A percentile compares a stretch with the other conserved stretches of the same genome.
phyloP scores from a whole-genome alignment of 2,329 filamentous ascomycete genomes.

The Verticillium nonalfalfae region DNA sequence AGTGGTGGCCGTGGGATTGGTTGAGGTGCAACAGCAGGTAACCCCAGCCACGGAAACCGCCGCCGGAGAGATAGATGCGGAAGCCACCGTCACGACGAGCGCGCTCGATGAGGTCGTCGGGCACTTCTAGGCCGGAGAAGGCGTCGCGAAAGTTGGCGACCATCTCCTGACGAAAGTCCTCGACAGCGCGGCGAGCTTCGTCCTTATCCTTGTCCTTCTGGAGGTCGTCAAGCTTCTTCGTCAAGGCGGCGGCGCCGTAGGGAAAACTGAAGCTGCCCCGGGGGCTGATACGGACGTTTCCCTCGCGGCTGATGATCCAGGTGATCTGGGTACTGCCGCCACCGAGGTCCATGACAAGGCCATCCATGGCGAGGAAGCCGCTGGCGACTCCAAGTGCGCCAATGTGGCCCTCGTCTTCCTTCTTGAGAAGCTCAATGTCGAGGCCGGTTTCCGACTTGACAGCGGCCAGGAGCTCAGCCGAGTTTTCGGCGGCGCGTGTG shows the following conservation, averaged over 20 bases:
- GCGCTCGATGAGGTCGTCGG: constrained; percentile 37
- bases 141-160: constrained; percentile 42
- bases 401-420: constrained; percentile 60
- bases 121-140: constrained; percentile 45
- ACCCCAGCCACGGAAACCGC: constrained; percentile 67
- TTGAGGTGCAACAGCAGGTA: constrained; percentile 56
- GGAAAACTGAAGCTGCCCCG: constrained; percentile 58
- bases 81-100: constrained; percentile 40
- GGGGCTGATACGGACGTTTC: constrained; percentile 42
- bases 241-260: constrained; percentile 64
- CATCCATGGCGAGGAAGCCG: constrained; percentile 52
- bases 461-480: constrained; percentile 16
- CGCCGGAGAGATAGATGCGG: constrained; percentile 61
- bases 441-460: constrained; percentile 53
- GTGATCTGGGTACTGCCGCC: constrained; percentile 65
- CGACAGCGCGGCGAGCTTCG: constrained; percentile 35
- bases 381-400: constrained; percentile 63
- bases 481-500: constrained; percentile 22
- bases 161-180: constrained; percentile 42
- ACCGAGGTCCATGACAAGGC: constrained; percentile 66
- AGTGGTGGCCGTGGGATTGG: constrained; percentile 50
- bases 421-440: constrained; percentile 53
- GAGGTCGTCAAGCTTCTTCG: constrained; percentile 41
- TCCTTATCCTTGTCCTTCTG: constrained; percentile 26
- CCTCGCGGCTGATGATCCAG: constrained; percentile 51